Percentiles rank a stretch among this genome's conserved stretches.
Conservation (phyloP, 2,329 filamentous ascomycete genomes). For the Plenodomus biglobosus region DNA sequence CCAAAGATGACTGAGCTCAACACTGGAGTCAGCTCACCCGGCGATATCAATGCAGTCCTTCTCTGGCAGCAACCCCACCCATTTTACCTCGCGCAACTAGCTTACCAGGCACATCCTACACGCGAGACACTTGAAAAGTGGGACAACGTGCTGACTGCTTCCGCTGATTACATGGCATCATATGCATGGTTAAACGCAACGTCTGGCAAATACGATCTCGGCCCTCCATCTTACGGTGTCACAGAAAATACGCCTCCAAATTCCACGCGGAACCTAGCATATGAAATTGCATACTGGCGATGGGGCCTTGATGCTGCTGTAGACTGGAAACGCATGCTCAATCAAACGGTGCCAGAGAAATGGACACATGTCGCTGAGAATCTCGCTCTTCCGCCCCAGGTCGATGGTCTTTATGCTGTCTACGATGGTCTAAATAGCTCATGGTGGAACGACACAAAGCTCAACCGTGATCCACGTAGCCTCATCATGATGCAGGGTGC, state of each 20-base stretch:
- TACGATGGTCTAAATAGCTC: slow-evolving; percentile 53
- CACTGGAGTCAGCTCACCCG: slow-evolving; percentile 56
- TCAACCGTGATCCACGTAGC: slow-evolving; percentile 29
- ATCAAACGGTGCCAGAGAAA: slow-evolving; percentile 43
- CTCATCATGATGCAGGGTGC: slow-evolving; percentile 34
- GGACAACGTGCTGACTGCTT: slow-evolving; percentile 55
- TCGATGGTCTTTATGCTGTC: slow-evolving; percentile 54
- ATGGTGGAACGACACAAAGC: slow-evolving; percentile 28
- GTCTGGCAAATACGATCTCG: slow-evolving; percentile 55
- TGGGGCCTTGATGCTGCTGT: slow-evolving; percentile 59
- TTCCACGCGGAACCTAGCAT: slow-evolving; percentile 57
- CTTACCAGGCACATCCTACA: slow-evolving; percentile 52
- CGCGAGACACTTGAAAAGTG: slow-evolving; percentile 52
- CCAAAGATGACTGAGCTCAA: slow-evolving; percentile 59
- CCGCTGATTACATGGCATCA: slow-evolving; percentile 61
- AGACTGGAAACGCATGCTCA: slow-evolving; percentile 55
- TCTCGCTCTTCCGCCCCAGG: slow-evolving; percentile 56
- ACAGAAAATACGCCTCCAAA: slow-evolving; percentile 62
- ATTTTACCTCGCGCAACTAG: slow-evolving; percentile 60
- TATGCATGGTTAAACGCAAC: slow-evolving; percentile 57
- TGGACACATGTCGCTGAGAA: slow-evolving; percentile 56
- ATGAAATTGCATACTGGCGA: slow-evolving; percentile 62
- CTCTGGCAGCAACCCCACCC: slow-evolving; percentile 64
- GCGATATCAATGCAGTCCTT: slow-evolving; percentile 61
- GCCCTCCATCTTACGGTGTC: slow-evolving; percentile 52